These are phyloP conservation scores for Venturia carpophila DNA, from an alignment of 2,329 filamentous ascomycete species.

Conservation along the genomic window DNA sequence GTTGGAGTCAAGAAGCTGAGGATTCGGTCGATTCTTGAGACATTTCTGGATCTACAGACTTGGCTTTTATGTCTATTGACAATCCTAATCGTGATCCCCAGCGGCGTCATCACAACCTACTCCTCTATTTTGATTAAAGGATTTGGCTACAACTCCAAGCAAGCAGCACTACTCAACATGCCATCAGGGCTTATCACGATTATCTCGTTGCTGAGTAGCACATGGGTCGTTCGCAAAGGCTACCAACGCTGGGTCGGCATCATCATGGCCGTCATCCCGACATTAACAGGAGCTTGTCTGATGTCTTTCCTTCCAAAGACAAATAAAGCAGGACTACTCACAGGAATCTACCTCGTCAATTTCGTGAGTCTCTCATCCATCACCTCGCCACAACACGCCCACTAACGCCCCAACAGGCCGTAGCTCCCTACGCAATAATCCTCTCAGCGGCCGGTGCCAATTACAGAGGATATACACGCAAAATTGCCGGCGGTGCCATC, in stretches of 20 bases:
- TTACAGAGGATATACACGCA: conserved; percentile 15
- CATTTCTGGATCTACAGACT: conserved; percentile 35
- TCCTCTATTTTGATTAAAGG: conserved; percentile 28
- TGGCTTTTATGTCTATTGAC: conserved; percentile 28
- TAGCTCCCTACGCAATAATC: conserved; percentile 19
- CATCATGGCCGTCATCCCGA: conserved; percentile 9
- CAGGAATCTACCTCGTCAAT: conserved; percentile 19
- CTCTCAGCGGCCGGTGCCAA: conserved; percentile 17
- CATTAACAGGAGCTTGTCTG: conserved; percentile 18
- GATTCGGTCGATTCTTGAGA: conserved; percentile 25
- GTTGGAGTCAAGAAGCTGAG: conserved; percentile 12
- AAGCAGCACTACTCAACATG: conserved; percentile 43
- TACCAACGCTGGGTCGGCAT: conserved; percentile 19
- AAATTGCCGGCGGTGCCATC: conserved; percentile 15
- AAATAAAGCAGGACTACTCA: conserved; percentile 16
- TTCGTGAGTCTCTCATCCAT: neutral
- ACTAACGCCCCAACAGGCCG: conserved; percentile 1
- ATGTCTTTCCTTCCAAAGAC: conserved; percentile 16
- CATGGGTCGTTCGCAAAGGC: conserved; percentile 12
- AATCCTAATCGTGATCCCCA: conserved; percentile 26
- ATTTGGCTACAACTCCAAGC: conserved; percentile 27
- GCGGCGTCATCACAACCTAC: conserved; percentile 27
- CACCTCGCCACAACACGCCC: neutral
- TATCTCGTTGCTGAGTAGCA: conserved; percentile 12
- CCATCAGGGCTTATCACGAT: conserved; percentile 38